These are phyloP conservation scores for Ehretia macrophylla DNA, from an alignment of 257 asterid genomes.

Conservation along the genomic window DNA sequence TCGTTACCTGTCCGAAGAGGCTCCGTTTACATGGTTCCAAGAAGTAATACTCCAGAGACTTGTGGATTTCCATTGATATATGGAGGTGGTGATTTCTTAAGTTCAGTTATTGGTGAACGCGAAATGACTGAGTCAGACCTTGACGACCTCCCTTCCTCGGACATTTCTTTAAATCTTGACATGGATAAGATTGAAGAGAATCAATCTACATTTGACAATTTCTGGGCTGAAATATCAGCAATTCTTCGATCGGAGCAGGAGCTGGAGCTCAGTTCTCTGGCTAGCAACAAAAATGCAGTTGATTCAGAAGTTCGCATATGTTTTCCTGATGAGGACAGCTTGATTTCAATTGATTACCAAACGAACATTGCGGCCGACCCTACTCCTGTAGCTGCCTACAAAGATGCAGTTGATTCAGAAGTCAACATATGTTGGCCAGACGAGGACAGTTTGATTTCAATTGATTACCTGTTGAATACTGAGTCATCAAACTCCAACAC, in stretches of 20 bases:
- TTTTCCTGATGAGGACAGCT: constrained; percentile 12
- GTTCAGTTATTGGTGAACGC: constrained; percentile 15
- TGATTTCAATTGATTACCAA: constrained; percentile 3
- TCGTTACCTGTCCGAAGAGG: constrained; percentile 7
- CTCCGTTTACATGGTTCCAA: constrained; percentile 21
- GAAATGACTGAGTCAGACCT: constrained; percentile 10
- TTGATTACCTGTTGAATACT: constrained; percentile 4
- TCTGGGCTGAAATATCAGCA: constrained; percentile 50
- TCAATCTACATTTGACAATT: constrained; percentile 33
- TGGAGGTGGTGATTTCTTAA: constrained; percentile 11
- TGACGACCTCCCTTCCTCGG: constrained; percentile 5
- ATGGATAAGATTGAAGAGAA: constrained; percentile 22
- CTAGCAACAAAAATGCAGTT: not conserved
- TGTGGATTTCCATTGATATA: constrained; percentile 12
- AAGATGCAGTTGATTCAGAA: constrained; percentile 17
- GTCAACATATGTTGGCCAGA: constrained; percentile 24
- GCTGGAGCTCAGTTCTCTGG: constrained; percentile 1
- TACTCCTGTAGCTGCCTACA: constrained; percentile 7
- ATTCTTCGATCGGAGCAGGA: constrained; percentile 34
- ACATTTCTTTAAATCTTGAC: constrained; percentile 9
- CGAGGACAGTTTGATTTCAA: constrained; percentile 14
- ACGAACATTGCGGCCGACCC: not conserved
- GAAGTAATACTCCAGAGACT: constrained; percentile 14
- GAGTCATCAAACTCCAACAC: not conserved
- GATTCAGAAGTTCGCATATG: constrained; percentile 6